These are phyloP conservation scores for Trapa bicornis DNA, from an alignment of 345 rosid species.

Conservation along the genomic window DNA sequence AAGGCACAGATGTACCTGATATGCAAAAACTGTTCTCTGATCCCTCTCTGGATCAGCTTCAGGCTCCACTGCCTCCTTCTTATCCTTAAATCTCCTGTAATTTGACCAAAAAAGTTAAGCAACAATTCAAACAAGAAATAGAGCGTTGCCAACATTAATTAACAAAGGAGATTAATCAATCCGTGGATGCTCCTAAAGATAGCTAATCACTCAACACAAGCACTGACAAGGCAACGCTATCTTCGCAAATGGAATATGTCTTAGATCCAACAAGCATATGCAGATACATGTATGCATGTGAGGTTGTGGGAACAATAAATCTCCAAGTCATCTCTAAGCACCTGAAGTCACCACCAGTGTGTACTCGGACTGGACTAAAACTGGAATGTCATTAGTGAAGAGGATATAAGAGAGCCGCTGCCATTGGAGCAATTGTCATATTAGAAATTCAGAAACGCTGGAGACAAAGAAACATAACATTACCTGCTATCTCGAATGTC, in stretches of 20 bases:
- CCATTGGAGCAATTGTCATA: too few relatives aligned
- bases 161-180: not conserved
- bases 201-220: not conserved
- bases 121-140: not conserved
- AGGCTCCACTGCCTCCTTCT: constrained; percentile 66
- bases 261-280: not conserved
- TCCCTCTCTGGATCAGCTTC: constrained; percentile 97
- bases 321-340: too few relatives aligned
- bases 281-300: not conserved
- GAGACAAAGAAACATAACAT: not conserved
- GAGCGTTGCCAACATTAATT: not conserved
- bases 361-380: not conserved
- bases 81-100: constrained; percentile 62
- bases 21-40: constrained; percentile 92
- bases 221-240: not conserved
- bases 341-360: not conserved
- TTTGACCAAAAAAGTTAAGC: not conserved
- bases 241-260: not conserved
- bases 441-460: not conserved
- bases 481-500: constrained; percentile 49
- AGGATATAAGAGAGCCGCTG: too few relatives aligned
- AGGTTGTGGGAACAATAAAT: too few relatives aligned
- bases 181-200: not conserved
- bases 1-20: constrained; percentile 42
- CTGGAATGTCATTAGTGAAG: not conserved